These are phyloP conservation scores for Debaryomycetaceae sp. DNA, from an alignment of 1,139 yeast genomes.

Conservation along the genomic window DNA sequence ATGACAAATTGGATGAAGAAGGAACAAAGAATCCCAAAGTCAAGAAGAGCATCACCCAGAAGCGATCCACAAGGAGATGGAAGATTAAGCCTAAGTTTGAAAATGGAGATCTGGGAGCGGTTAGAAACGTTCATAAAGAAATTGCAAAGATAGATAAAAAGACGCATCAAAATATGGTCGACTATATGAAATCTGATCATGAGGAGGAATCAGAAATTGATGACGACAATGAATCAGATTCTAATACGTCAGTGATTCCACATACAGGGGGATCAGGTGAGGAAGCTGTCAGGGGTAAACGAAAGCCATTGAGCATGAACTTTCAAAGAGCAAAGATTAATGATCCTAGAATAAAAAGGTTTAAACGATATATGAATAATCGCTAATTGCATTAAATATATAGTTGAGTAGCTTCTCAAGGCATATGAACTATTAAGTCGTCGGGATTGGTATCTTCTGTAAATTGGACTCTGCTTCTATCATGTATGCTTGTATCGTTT, in stretches of 20 bases:
- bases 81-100: slow-evolving; percentile 47
- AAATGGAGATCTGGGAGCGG: slow-evolving; percentile 23
- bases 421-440: slow-evolving; percentile 18
- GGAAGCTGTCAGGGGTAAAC: slow-evolving; percentile 18
- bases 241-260: neutral
- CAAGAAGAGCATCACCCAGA: slow-evolving; percentile 46
- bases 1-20: slow-evolving; percentile 10
- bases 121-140: slow-evolving; percentile 40
- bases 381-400: slow-evolving; percentile 4
- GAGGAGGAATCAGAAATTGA: slow-evolving; percentile 17
- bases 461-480: slow-evolving; percentile 18
- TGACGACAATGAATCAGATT: slow-evolving; percentile 11
- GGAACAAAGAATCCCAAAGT: slow-evolving; percentile 11
- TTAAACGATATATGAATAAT: slow-evolving; percentile 15
- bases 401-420: slow-evolving; percentile 6
- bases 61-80: slow-evolving; percentile 62
- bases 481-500: slow-evolving; percentile 1
- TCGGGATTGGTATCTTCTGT: slow-evolving; percentile 17
- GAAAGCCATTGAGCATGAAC: slow-evolving; percentile 35
- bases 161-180: slow-evolving; percentile 16
- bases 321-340: slow-evolving; percentile 43
- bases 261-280: neutral
- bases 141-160: slow-evolving; percentile 28
- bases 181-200: slow-evolving; percentile 20
- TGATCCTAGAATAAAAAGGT: slow-evolving; percentile 30